These are phyloP conservation scores for Fusarium aywerte DNA, from an alignment of 2,329 filamentous ascomycete genomes.

Conservation along the genomic window DNA sequence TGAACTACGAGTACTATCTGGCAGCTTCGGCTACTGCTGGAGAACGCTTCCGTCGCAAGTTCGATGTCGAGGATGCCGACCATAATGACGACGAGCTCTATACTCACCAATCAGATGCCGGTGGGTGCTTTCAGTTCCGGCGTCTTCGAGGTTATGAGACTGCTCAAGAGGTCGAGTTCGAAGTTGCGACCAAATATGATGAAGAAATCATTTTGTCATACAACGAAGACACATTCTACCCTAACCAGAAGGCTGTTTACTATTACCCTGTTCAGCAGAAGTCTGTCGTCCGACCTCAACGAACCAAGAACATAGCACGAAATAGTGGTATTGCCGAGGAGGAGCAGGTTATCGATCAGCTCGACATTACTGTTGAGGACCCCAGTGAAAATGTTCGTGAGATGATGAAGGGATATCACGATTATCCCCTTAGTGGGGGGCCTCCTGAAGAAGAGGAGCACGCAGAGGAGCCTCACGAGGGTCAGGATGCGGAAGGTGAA, in stretches of 20 bases:
- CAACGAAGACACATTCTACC: conserved; percentile 63
- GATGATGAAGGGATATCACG: conserved; percentile 64
- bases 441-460: conserved; percentile 53
- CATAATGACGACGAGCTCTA: conserved; percentile 66
- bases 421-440: conserved; percentile 62
- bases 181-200: conserved; percentile 69
- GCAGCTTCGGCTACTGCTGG: conserved; percentile 60
- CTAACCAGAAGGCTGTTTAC: conserved; percentile 68
- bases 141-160: conserved; percentile 74
- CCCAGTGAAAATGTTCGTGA: conserved; percentile 64
- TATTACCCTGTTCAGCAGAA: conserved; percentile 77
- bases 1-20: conserved; percentile 76
- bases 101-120: conserved; percentile 60
- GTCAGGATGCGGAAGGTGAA: conserved; percentile 45
- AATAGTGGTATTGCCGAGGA: conserved; percentile 61
- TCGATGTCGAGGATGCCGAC: conserved; percentile 67
- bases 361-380: conserved; percentile 66
- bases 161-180: conserved; percentile 65
- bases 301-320: conserved; percentile 71
- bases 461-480: conserved; percentile 48
- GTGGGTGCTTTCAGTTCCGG: conserved; percentile 67
- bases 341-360: conserved; percentile 64
- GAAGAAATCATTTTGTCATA: conserved; percentile 71
- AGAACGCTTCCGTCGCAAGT: conserved; percentile 68
- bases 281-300: conserved; percentile 69